phyloP scores from a whole-genome alignment of 2,329 filamentous ascomycete species.

The Scleromitrula shiraiana region DNA sequence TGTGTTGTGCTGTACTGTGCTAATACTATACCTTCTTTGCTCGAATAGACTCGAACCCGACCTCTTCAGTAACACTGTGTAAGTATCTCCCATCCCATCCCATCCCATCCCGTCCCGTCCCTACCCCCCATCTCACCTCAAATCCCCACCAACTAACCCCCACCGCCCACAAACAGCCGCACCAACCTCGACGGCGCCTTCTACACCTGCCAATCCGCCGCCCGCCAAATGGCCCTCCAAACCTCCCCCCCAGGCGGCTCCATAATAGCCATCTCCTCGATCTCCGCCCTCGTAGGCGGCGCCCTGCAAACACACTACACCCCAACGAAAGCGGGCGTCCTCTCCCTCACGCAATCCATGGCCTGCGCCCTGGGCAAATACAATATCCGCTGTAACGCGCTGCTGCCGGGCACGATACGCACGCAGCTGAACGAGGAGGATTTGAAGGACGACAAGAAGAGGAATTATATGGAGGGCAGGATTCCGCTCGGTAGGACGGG shows the following conservation, averaged over 20 bases:
- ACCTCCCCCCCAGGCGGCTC: slow-evolving; percentile 53
- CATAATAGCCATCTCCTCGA: slow-evolving; percentile 70
- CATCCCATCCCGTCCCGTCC: too few species aligned
- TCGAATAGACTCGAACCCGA: slow-evolving; percentile 53
- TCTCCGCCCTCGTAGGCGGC: slow-evolving; percentile 70
- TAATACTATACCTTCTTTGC: background rate
- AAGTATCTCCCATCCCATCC: too few species aligned
- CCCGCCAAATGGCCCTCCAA: slow-evolving; percentile 67
- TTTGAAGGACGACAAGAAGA: slow-evolving; percentile 63
- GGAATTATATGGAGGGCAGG: slow-evolving; percentile 68
- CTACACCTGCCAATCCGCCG: slow-evolving; percentile 77
- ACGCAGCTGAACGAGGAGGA: slow-evolving; percentile 83
- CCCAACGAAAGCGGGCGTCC: slow-evolving; percentile 76
- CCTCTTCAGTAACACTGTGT: slow-evolving; percentile 62
- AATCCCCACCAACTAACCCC: background rate
- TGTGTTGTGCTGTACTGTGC: too few species aligned
- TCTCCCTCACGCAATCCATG: slow-evolving; percentile 75
- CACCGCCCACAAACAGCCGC: slow-evolving; percentile 24
- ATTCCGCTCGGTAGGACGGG: slow-evolving; percentile 75
- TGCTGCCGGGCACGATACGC: slow-evolving; percentile 74
- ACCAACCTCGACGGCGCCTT: slow-evolving; percentile 88
- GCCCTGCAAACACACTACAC: slow-evolving; percentile 79
- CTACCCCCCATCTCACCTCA: background rate
- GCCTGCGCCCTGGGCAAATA: slow-evolving; percentile 72
- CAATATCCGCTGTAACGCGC: slow-evolving; percentile 72